Conservation (phyloP, 1,284 basidiomycete species). For the Fomitiporia mediterranea region DNA sequence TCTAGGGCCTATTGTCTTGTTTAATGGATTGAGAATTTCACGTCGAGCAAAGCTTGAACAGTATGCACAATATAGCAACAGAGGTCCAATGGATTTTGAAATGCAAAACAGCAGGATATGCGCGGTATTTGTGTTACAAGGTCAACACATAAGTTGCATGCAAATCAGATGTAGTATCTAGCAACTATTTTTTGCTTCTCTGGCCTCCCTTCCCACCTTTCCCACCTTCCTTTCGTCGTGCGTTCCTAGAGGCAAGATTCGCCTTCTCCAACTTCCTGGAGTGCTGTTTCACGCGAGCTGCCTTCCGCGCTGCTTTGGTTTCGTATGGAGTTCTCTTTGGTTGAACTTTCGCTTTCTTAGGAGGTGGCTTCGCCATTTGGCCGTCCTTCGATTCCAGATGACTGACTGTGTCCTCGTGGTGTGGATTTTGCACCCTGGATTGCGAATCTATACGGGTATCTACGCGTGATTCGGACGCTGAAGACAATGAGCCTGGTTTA, state of each 20-base stretch:
- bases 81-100: too few relatives aligned
- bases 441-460: background rate
- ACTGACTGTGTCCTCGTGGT: background rate
- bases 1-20: too few relatives aligned
- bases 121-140: too few relatives aligned
- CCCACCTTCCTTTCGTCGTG: conserved; percentile 37
- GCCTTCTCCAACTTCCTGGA: conserved; percentile 63
- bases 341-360: conserved; percentile 23
- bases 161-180: too few relatives aligned
- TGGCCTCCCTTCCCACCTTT: conserved; percentile 1
- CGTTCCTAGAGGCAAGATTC: conserved; percentile 57
- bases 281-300: conserved; percentile 51
- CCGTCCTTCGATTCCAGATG: background rate
- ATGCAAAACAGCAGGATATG: too few relatives aligned
- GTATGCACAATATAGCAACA: too few relatives aligned
- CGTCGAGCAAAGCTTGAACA: too few relatives aligned
- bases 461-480: conserved; percentile 5
- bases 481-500: background rate
- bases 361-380: background rate
- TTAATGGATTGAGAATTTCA: too few relatives aligned
- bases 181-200: too few relatives aligned
- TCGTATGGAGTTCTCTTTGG: conserved; percentile 56
- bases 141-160: too few relatives aligned
- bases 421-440: background rate
- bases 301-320: conserved; percentile 54